phyloP scores from a whole-genome alignment of 352 stramenopile species.

The Globisporangium radiosum region DNA sequence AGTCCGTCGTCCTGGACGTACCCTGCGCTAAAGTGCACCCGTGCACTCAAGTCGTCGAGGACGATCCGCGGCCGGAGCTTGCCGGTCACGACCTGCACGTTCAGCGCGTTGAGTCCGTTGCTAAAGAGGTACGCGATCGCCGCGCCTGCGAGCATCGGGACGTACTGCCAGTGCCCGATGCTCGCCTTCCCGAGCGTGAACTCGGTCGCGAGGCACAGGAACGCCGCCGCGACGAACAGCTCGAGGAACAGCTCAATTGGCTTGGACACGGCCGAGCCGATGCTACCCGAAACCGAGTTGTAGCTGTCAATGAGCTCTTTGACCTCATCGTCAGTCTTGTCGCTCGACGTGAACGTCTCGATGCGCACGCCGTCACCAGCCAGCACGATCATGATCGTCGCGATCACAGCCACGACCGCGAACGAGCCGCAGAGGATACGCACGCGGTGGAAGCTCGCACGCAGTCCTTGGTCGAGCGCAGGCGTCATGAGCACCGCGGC shows the following conservation, averaged over 20 bases:
- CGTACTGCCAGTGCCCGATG: conserved; percentile 4
- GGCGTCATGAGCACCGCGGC: background rate
- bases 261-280: conserved; percentile 4
- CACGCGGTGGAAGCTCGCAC: background rate
- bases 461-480: background rate
- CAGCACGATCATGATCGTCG: background rate
- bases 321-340: background rate
- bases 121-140: conserved; percentile 5
- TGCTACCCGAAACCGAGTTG: conserved; percentile 5
- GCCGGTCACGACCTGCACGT: conserved; percentile 1
- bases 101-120: conserved; percentile 12
- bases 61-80: background rate
- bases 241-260: conserved; percentile 7
- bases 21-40: background rate
- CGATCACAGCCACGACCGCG: background rate
- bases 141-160: background rate
- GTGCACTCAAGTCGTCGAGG: background rate
- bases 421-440: background rate
- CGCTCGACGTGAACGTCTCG: background rate
- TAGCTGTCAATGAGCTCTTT: conserved; percentile 7
- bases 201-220: conserved; percentile 6
- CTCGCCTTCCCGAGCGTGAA: background rate
- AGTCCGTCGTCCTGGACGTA: background rate
- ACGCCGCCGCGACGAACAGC: background rate
- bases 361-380: background rate